Base-by-base conservation (phyloP, 805 yeast species). In the Nakazawaea holstii region DNA sequence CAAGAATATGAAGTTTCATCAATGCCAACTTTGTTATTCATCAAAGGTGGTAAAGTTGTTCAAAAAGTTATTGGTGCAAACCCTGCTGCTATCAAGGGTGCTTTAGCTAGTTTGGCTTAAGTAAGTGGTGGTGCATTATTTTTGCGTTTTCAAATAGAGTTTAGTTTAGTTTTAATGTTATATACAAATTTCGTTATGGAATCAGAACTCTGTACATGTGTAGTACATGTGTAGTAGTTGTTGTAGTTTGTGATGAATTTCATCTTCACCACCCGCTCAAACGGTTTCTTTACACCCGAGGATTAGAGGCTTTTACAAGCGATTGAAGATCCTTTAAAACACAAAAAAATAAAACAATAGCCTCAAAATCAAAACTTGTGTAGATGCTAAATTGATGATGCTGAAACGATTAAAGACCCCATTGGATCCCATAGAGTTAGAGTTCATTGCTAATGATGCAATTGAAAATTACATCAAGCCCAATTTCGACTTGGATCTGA, bases 31-130 rank as follows among this genome's bases (percentile, higher is more conserved):
- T 52, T 78, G 50, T 69, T 89, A 53, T 80, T 87, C 69, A 82
- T 85, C 81, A 91, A 87, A 77, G 74, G 75, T 54, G 97, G 97
- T 61, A 69, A 84, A 71, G 80, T 79, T 59, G 80, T 89, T 54
- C 79, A 80, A 64, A 84, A 79, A 67, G 86, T 91, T 49, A 80
- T 87, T 55, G 97, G 97, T 69, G 96, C 96, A 59, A 86, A 88
- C 76, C 88, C 95, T 59, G 81, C 82, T 64, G 85, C 84, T 54
- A 77, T 90, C 65, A 87, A 87, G 74, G 78, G 79, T 66, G 79
- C 82, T 55, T 51, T 67, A 33, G 58, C 64, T 28, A 53, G 57
- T 35, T 55, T 59, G 17, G 66, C 65, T 53, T 66, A 55, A 55
- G n/a, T 66, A 55, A 55, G n/a, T 41, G 31, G 15, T 15, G 28